phyloP scores from a whole-genome alignment of 1,284 basidiomycete species.

The Cryptococcus deneoformans region DNA sequence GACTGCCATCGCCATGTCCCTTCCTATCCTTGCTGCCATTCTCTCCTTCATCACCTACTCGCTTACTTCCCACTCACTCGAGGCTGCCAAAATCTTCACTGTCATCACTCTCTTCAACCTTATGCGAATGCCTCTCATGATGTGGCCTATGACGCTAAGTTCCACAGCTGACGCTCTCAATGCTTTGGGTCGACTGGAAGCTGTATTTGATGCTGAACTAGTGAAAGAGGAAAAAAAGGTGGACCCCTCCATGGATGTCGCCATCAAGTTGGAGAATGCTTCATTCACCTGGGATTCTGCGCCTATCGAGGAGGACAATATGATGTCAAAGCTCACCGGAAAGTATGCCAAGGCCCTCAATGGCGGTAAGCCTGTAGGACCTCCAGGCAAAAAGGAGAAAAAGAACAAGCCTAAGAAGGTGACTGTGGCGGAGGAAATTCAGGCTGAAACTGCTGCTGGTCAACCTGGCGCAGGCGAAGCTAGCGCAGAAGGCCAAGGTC shows the following conservation, averaged over 20 bases:
- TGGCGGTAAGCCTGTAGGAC: slow-evolving; percentile 4
- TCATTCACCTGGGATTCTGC: slow-evolving; percentile 79
- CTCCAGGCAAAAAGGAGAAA: slow-evolving; percentile 14
- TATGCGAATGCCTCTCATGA: slow-evolving; percentile 48
- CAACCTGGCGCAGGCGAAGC: slow-evolving; percentile 26
- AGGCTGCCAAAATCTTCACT: slow-evolving; percentile 65
- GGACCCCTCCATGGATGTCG: slow-evolving; percentile 55
- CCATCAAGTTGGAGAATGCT: slow-evolving; percentile 63
- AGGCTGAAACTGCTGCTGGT: slow-evolving; percentile 29
- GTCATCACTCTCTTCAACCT: slow-evolving; percentile 74
- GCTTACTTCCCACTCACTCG: slow-evolving; percentile 62
- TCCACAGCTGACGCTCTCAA: slow-evolving; percentile 74
- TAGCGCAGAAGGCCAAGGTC: slow-evolving; percentile 12
- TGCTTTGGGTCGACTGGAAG: slow-evolving; percentile 65
- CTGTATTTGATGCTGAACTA: slow-evolving; percentile 74
- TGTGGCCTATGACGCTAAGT: slow-evolving; percentile 67
- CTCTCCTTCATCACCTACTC: slow-evolving; percentile 82
- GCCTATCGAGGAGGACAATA: slow-evolving; percentile 56
- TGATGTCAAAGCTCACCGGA: slow-evolving; percentile 36
- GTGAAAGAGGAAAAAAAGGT: slow-evolving; percentile 57
- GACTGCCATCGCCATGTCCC: slow-evolving; percentile 52
- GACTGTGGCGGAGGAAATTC: slow-evolving; percentile 26
- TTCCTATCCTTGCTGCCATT: slow-evolving; percentile 79
- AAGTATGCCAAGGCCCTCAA: slow-evolving; percentile 22
- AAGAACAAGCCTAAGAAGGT: slow-evolving; percentile 21